These are phyloP conservation scores for Rhododendron vialii DNA, from an alignment of 148 eudicot genomes.

Conservation along the genomic window DNA sequence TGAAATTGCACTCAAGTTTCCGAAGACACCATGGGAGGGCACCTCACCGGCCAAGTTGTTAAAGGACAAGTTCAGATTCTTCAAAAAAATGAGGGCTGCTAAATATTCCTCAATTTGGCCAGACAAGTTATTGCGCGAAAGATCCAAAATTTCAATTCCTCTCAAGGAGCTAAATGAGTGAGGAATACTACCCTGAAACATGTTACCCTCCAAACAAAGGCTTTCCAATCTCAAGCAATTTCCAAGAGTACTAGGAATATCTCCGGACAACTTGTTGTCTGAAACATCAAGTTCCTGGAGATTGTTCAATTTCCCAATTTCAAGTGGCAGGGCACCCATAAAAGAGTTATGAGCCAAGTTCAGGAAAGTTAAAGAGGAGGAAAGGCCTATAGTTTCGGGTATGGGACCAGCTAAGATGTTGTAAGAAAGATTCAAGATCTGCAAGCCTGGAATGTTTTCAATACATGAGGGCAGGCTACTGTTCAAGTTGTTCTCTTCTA, in stretches of 20 bases:
- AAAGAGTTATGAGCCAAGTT: background rate
- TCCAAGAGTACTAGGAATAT: background rate
- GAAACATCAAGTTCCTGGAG: background rate
- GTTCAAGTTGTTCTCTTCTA: conserved; percentile 8
- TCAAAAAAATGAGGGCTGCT: background rate
- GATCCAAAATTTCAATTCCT: background rate
- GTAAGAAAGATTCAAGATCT: background rate
- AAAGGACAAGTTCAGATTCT: conserved; percentile 1
- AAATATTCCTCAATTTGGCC: background rate
- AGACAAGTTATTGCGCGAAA: background rate
- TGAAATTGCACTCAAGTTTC: background rate
- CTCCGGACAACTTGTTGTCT: background rate
- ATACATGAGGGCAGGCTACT: conserved; percentile 14
- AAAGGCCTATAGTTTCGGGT: too few species aligned
- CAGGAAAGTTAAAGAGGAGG: too few species aligned
- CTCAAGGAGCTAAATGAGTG: background rate
- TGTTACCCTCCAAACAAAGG: background rate
- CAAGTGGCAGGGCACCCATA: background rate
- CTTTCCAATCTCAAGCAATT: background rate
- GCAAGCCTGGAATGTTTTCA: conserved; percentile 4
- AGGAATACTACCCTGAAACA: background rate
- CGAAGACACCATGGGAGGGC: background rate
- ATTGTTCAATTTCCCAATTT: background rate
- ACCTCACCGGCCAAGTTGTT: background rate
- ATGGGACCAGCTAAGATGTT: too few species aligned